Evolutionary conservation across 352 stramenopile genomes (phyloP), one percentile per base, ranked within the genome.

Genomic region (Globisporangium lucens): DNA sequence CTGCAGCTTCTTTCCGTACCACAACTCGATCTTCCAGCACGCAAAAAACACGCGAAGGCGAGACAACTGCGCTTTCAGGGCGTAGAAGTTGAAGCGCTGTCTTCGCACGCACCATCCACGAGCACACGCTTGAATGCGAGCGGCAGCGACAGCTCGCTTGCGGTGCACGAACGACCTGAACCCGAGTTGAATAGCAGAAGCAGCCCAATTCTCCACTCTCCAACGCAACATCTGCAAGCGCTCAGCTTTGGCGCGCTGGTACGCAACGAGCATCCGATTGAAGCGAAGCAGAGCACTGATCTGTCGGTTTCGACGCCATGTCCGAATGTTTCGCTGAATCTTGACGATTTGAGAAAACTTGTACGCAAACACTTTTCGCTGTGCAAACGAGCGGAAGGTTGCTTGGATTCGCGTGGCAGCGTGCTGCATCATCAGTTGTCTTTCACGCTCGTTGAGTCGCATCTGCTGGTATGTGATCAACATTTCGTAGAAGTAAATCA

Each of bases 11-110:
- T 70, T 66, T 12, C 22, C 59, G 57, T 77, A 87, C 80, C 80
- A 89, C n/a, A 55, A 66, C 56, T 89, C 78, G 55, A 89, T 84
- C 30, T 69, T 63, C 80, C 80, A 89, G 59, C 75, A 85, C 55
- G 78, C 77, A 30, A 69, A 64, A 38, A 83, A 67, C 41, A 77
- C 64, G 58, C 71, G 74, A 22, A 87, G 60, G 4, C 76, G 71
- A 35, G 74, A 61, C 3, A 87, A 56, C 43, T 82, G 77, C 24
- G 66, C 56, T 61, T 83, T 69, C 4, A 87, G 30, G 3, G 62
- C 58, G 46, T 77, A 84, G 30, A 81, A 93, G 65, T 79, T 73
- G 47, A 90, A 78, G 9, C 72, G 67, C 49, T 55, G 63, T 33
- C 61, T 61, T 20, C 82, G 74, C 17, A 72, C 75, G 35, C 69